These are phyloP conservation scores for Trypanosoma platydactyli DNA, from an alignment of 208 protist species.

Conservation along the genomic window DNA sequence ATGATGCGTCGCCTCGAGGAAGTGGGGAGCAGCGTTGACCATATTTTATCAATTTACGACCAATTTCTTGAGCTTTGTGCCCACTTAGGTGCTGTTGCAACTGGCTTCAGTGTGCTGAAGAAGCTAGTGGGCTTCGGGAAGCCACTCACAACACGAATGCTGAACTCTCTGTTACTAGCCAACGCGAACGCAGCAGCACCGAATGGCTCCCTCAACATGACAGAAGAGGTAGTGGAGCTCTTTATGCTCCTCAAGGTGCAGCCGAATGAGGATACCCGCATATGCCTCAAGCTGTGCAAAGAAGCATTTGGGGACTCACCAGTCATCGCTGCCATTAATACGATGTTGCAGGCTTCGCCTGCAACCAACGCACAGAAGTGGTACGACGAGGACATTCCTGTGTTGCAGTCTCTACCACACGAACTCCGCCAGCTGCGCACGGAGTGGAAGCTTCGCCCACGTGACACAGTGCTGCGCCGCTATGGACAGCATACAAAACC, in stretches of 20 bases:
- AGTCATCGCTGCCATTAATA: constrained; percentile 27
- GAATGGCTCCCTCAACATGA: constrained; percentile 63
- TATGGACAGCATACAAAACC: constrained; percentile 69
- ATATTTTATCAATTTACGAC: constrained; percentile 61
- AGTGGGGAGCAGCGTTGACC: constrained; percentile 68
- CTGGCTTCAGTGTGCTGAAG: constrained; percentile 73
- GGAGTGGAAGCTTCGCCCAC: constrained; percentile 67
- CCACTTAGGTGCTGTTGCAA: constrained; percentile 68
- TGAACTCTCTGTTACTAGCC: constrained; percentile 85
- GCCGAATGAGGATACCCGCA: constrained; percentile 70
- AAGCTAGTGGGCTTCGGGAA: constrained; percentile 77
- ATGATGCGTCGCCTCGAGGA: constrained; percentile 66
- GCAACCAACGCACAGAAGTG: constrained; percentile 1
- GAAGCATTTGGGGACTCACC: constrained; percentile 46
- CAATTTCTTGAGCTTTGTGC: constrained; percentile 83
- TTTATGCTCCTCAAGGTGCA: constrained; percentile 58
- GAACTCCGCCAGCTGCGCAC: constrained; percentile 62
- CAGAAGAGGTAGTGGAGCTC: constrained; percentile 60
- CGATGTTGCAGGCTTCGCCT: constrained; percentile 23
- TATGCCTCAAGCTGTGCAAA: constrained; percentile 49
- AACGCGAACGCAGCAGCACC: constrained; percentile 66
- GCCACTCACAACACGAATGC: constrained; percentile 68
- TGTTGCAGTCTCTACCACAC: constrained; percentile 57
- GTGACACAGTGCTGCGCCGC: constrained; percentile 73
- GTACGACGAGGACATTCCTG: constrained; percentile 47